Conservation (phyloP, 2,329 filamentous ascomycete species). For the Aspergillus ustus region DNA sequence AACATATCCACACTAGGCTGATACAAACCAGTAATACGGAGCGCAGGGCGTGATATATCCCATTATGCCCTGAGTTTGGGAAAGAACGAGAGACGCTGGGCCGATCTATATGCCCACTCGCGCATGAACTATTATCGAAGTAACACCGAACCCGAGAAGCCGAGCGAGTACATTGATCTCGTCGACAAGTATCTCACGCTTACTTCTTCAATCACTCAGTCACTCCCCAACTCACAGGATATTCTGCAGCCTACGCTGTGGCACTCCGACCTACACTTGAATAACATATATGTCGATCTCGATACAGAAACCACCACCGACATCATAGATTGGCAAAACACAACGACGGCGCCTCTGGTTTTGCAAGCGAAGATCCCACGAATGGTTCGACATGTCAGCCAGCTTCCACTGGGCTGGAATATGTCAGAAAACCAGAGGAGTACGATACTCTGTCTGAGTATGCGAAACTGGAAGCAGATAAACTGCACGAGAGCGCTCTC, state of each 20-base stretch:
- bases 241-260: constrained; percentile 1
- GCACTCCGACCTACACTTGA: not conserved
- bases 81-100: not conserved
- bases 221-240: not conserved
- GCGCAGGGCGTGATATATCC: constrained; percentile 2
- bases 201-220: not conserved
- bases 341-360: not conserved
- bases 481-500: not conserved
- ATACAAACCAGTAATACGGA: not conserved
- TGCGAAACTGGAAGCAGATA: not conserved
- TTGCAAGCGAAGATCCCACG: not conserved
- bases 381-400: not conserved
- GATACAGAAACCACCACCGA: not conserved
- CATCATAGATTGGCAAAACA: not conserved
- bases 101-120: not conserved
- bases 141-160: not conserved
- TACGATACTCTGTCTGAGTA: not conserved
- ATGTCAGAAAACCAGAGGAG: not conserved
- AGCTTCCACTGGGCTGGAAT: not conserved
- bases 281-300: constrained; percentile 3
- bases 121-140: constrained; percentile 2
- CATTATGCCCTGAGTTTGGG: constrained; percentile 1
- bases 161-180: not conserved
- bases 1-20: not conserved
- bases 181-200: not conserved